phyloP scores from a whole-genome alignment of 2,329 filamentous ascomycete species.

The Alternaria viburni region DNA sequence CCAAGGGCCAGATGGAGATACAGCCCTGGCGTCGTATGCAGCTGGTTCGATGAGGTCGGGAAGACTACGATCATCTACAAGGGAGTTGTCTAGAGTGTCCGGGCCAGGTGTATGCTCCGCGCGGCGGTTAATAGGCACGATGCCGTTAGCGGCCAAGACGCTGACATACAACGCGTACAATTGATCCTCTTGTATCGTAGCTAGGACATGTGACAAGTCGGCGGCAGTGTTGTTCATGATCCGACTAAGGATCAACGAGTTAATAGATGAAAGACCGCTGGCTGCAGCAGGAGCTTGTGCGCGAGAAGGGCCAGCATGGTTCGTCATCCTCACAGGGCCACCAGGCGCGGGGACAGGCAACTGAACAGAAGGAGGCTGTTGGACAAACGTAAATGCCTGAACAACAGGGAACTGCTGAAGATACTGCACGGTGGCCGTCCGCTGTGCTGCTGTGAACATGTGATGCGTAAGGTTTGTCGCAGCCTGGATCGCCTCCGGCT shows the following conservation, averaged over 20 bases:
- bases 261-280: neutral
- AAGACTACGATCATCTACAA: neutral
- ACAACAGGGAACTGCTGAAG: neutral
- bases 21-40: neutral
- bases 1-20: neutral
- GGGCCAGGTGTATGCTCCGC: neutral
- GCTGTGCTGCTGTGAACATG: neutral
- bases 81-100: neutral
- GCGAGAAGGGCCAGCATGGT: neutral
- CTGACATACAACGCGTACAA: neutral
- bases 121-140: neutral
- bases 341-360: accelerated
- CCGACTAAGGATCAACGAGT: neutral
- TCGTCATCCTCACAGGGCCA: neutral
- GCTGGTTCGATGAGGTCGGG: neutral
- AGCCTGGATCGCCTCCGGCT: neutral
- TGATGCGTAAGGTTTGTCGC: neutral
- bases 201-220: neutral
- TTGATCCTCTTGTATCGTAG: neutral
- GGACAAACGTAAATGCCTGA: neutral
- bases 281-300: neutral
- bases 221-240: neutral
- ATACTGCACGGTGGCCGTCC: neutral
- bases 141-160: neutral
- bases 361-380: neutral